Evolutionary conservation across 192 early-diverging fungal genomes (phyloP).

Genomic region (Entrophospora sp.): DNA sequence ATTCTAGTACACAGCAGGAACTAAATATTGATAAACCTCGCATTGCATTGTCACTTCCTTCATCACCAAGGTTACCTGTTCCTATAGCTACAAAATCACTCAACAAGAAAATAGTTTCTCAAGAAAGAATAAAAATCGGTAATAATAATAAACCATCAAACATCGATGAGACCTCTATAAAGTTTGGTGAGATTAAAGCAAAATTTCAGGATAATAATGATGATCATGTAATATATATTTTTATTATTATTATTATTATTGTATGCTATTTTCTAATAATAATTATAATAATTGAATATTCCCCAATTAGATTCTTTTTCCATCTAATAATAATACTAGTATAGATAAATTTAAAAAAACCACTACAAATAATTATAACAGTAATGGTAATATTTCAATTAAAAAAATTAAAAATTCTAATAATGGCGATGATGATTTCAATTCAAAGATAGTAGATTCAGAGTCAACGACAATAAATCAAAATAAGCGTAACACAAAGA

Average conservation of each 20-base stretch:
- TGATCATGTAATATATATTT: not conserved
- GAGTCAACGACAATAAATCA: no score
- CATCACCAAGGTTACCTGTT: not conserved
- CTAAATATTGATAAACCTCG: not conserved
- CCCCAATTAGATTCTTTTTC: no score
- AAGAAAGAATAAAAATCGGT: not conserved
- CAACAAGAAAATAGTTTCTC: not conserved
- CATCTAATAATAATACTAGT: no score
- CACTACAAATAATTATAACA: no score
- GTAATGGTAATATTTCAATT: no score
- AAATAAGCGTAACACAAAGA: no score
- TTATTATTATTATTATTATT: not conserved
- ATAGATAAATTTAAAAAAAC: no score
- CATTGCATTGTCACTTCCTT: not conserved
- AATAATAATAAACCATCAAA: not conserved
- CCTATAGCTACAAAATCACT: not conserved
- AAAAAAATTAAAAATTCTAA: no score
- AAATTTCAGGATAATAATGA: not conserved
- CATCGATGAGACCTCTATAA: constrained; percentile 8
- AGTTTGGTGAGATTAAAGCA: constrained; percentile 14
- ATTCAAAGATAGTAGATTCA: no score
- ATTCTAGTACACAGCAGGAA: constrained; percentile 10
- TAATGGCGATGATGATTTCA: no score
- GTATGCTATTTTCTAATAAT: not conserved
- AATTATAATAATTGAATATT: not conserved